Conservation (phyloP, 495 filamentous ascomycete species). For the Tuber umbilicatum region DNA sequence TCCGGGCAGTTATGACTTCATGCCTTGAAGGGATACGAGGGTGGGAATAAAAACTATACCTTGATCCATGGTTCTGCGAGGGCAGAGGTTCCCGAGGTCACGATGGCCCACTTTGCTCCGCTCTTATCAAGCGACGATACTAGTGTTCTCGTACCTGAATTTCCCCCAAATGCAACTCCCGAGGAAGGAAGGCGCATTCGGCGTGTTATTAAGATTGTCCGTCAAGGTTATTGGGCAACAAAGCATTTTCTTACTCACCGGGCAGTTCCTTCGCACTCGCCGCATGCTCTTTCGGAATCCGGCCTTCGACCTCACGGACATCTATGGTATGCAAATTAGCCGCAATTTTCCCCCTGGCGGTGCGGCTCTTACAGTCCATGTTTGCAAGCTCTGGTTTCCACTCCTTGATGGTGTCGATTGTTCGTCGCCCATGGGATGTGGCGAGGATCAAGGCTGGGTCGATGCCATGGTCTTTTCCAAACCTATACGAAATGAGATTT, state of each 20-base stretch:
- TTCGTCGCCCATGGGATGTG: conserved; percentile 81
- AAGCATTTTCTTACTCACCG: conserved; percentile 16
- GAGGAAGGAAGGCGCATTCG: conserved; percentile 4
- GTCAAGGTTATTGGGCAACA: background rate
- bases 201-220: background rate
- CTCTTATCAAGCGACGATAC: conserved; percentile 54
- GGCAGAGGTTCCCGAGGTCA: conserved; percentile 78
- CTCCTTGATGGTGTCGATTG: conserved; percentile 58
- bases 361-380: conserved; percentile 57
- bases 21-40: background rate
- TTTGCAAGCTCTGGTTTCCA: conserved; percentile 53
- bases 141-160: conserved; percentile 52
- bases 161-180: conserved; percentile 15
- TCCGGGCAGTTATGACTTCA: conserved; percentile 2
- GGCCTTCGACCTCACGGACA: conserved; percentile 67
- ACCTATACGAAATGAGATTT: conserved; percentile 47
- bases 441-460: conserved; percentile 73
- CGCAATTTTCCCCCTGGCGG: background rate
- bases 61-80: conserved; percentile 81
- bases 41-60: conserved; percentile 43
- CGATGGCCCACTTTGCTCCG: conserved; percentile 75
- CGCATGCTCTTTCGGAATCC: conserved; percentile 69
- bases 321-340: conserved; percentile 49
- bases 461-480: conserved; percentile 75
- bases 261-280: conserved; percentile 75